phyloP scores from a whole-genome alignment of 441 rosid genomes.

The Pelargonium cotyledonis region DNA sequence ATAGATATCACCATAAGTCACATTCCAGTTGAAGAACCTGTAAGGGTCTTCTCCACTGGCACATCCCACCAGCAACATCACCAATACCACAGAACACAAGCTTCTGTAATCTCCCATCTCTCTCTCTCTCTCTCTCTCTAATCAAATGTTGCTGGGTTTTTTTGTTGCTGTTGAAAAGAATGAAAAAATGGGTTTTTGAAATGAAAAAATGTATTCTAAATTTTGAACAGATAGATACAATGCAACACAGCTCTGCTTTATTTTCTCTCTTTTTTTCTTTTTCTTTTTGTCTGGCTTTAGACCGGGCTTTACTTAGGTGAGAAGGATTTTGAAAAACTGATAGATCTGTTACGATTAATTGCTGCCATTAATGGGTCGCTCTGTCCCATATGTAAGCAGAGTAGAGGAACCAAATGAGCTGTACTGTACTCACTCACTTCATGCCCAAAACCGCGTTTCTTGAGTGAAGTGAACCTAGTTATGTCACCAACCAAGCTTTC shows the following conservation, averaged over 20 bases:
- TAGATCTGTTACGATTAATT: too few relatives aligned
- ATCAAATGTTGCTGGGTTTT: neutral
- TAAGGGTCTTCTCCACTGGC: neutral
- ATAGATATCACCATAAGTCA: neutral
- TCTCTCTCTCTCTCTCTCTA: neutral
- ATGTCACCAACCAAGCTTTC: neutral
- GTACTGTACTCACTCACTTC: neutral
- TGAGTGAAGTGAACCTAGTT: neutral
- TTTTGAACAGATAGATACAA: neutral
- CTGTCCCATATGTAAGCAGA: neutral
- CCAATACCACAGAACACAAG: neutral
- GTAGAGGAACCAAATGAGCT: neutral
- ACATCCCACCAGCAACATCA: neutral
- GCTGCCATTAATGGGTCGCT: neutral
- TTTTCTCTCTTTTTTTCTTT: neutral
- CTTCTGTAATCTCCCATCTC: neutral
- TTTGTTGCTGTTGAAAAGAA: neutral
- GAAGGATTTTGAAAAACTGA: neutral
- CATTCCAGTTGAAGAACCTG: slow-evolving; percentile 4
- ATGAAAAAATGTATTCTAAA: neutral
- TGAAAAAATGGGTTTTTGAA: neutral
- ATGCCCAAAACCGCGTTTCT: neutral
- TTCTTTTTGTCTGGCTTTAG: neutral
- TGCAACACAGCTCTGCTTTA: neutral
- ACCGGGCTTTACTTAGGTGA: neutral